phyloP scores from a whole-genome alignment of 176 grass and related monocot species.

The Pharus latifolius region DNA sequence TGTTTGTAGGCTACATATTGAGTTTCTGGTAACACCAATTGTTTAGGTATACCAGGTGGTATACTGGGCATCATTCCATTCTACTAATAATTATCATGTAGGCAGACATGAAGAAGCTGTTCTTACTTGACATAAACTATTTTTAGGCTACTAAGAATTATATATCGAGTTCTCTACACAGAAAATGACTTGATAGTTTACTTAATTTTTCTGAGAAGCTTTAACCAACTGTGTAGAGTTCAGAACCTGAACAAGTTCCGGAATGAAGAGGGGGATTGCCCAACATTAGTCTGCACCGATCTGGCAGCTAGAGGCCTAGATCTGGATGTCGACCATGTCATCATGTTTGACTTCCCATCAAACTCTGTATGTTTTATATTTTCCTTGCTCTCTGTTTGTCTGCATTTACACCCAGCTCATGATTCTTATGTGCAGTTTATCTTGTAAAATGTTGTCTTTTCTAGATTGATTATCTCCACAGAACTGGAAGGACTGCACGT shows the following conservation, averaged over 20 bases:
- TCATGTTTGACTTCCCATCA: conserved; percentile 94
- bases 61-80: too few species aligned
- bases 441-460: neutral
- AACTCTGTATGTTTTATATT: conserved; percentile 62
- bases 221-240: conserved; percentile 55
- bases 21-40: neutral
- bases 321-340: conserved; percentile 95
- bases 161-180: neutral
- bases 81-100: neutral
- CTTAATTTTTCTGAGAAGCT: neutral
- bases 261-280: conserved; percentile 94
- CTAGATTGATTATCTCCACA: conserved; percentile 96
- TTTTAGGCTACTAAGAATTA: neutral
- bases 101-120: neutral
- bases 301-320: conserved; percentile 94
- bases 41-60: neutral
- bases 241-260: conserved; percentile 95
- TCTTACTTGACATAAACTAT: neutral
- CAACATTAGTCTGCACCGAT: conserved; percentile 90
- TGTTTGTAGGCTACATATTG: neutral
- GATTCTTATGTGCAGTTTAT: conserved; percentile 1
- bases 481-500: conserved; percentile 91
- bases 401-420: neutral
- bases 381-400: neutral
- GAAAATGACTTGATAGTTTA: neutral